Evolutionary conservation across 768 basidiomycete species (phyloP).

Genomic region (Cystofilobasidium capitatum): DNA sequence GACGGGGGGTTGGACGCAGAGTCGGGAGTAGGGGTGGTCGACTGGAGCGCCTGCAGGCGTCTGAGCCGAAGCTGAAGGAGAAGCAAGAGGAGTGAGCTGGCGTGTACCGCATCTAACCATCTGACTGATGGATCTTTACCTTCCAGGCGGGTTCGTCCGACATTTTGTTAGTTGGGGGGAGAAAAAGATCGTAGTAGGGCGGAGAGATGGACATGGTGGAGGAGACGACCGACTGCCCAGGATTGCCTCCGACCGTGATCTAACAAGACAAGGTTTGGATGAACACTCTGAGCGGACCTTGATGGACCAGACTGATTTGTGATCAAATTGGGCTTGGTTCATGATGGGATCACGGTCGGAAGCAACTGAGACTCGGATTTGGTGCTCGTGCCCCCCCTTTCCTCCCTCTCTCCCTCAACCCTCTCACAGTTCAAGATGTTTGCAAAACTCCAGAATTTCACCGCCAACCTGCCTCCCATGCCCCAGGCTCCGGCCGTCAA

Average conservation of each 20-base stretch:
- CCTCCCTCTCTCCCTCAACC: not conserved
- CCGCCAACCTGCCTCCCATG: constrained; percentile 19
- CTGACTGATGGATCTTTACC: not conserved
- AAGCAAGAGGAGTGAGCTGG: constrained; percentile 37
- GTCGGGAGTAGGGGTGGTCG: not conserved
- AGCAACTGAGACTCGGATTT: not conserved
- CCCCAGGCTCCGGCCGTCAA: constrained; percentile 16
- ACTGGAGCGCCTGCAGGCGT: not conserved
- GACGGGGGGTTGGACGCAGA: constrained; percentile 2
- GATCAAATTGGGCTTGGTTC: no score
- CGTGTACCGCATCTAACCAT: not conserved
- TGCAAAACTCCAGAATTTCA: constrained; percentile 15
- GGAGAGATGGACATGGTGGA: not conserved
- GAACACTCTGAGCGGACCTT: no score
- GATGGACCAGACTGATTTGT: no score
- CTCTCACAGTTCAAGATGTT: constrained; percentile 3
- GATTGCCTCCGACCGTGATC: not conserved
- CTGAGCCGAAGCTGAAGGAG: constrained; percentile 16
- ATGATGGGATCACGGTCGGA: no score
- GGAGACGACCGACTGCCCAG: not conserved
- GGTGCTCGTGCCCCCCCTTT: not conserved
- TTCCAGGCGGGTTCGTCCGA: constrained; percentile 3
- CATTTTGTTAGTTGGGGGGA: no score
- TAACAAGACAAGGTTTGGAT: no score
- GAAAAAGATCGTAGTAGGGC: no score